Percentiles rank a stretch among this genome's conserved stretches.
Conservation (phyloP, 2,329 filamentous ascomycete genomes). For the Cadophora luteo-olivacea region DNA sequence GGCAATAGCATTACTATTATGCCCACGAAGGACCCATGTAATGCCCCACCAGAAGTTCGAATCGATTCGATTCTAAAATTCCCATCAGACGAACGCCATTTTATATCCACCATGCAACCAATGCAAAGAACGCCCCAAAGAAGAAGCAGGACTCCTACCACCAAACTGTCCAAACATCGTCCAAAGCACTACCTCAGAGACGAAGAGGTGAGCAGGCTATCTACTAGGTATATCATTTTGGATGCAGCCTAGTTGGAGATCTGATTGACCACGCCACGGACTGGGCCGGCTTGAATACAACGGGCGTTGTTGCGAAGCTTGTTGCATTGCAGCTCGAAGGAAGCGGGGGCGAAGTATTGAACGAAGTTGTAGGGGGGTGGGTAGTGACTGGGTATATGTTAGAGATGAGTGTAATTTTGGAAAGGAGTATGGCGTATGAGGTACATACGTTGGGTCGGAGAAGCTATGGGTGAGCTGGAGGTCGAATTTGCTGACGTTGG, state of each 20-base stretch:
- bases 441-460: conserved; percentile 35
- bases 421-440: background rate
- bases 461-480: conserved; percentile 38
- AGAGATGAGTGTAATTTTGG: background rate
- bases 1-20: background rate
- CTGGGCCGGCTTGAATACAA: background rate
- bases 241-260: conserved; percentile 20
- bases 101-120: conserved; percentile 6
- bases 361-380: conserved; percentile 34
- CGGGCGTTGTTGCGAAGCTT: background rate
- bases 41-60: background rate
- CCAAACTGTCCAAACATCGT: background rate
- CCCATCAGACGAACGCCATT: conserved; percentile 1
- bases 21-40: background rate
- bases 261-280: conserved; percentile 3
- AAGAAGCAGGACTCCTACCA: background rate
- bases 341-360: conserved; percentile 30
- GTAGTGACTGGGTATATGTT: conserved; percentile 30
- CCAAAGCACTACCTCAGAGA: background rate
- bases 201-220: background rate
- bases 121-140: background rate
- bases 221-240: background rate
- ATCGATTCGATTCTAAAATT: background rate
- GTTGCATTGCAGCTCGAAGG: conserved; percentile 8
- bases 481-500: conserved; percentile 29